Evolutionary conservation across 2,329 filamentous ascomycete genomes (phyloP).

Genomic region (Sporothrix brasiliensis): DNA sequence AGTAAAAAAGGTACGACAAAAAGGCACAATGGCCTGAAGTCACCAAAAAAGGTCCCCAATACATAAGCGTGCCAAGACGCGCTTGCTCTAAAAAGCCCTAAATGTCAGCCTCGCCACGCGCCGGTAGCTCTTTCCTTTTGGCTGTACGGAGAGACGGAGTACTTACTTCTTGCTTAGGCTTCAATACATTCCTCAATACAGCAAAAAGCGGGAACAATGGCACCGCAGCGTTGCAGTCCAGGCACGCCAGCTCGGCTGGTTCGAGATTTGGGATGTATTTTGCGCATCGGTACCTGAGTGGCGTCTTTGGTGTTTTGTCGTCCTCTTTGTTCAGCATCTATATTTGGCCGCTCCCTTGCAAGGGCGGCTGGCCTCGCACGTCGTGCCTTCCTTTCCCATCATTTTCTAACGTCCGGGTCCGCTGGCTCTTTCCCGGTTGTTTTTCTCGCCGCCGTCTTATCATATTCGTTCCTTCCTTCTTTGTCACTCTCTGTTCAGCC

Average conservation of each 20-base stretch:
- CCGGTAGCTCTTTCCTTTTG: neutral
- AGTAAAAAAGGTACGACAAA: no score
- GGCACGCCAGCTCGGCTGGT: neutral
- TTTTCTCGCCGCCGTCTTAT: no score
- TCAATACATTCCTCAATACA: neutral
- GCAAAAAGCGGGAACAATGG: neutral
- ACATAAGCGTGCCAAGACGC: slow-evolving; percentile 9
- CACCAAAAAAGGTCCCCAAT: neutral
- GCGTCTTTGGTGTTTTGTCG: neutral
- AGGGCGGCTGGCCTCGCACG: neutral
- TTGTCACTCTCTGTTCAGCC: neutral
- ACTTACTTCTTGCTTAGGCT: no score
- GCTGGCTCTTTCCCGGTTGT: neutral
- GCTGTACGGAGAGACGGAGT: neutral
- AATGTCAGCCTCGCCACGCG: slow-evolving; percentile 14
- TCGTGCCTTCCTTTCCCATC: slow-evolving; percentile 9
- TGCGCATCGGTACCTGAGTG: neutral
- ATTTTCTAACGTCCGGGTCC: neutral
- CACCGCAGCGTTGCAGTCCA: slow-evolving; percentile 3
- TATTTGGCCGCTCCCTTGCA: neutral
- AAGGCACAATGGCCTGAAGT: no score
- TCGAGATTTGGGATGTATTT: neutral
- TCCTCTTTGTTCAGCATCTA: neutral
- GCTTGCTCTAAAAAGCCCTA: neutral
- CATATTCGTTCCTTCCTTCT: neutral